Conservation (phyloP, 345 rosid species). For the Physaria fendleri region DNA sequence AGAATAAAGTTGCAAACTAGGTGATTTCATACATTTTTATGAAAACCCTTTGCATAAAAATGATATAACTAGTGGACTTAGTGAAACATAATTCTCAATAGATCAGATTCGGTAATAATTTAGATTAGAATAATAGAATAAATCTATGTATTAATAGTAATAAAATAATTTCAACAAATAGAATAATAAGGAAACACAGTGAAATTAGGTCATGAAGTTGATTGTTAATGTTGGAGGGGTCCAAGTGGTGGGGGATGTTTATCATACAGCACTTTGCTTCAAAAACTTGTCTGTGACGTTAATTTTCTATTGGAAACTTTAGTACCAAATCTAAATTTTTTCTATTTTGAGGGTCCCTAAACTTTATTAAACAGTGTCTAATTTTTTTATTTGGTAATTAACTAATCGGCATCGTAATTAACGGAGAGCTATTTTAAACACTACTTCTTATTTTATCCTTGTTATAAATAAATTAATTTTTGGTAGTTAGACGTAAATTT, state of each 20-base stretch:
- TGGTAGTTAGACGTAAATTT: conserved; percentile 12
- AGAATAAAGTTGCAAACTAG: too few species aligned
- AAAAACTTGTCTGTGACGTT: conserved; percentile 21
- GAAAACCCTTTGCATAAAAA: too few species aligned
- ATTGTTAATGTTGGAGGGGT: conserved; percentile 28
- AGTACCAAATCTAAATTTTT: background rate
- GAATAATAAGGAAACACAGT: conserved; percentile 20
- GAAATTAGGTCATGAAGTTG: conserved; percentile 35
- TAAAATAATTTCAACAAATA: background rate
- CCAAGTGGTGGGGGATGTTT: conserved; percentile 21
- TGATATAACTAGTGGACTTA: conserved; percentile 22
- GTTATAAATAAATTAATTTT: background rate
- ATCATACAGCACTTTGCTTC: conserved; percentile 24
- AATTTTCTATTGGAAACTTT: conserved; percentile 4
- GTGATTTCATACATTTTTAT: too few species aligned
- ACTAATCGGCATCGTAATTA: conserved; percentile 11
- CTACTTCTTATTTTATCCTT: background rate
- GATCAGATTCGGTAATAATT: conserved; percentile 13
- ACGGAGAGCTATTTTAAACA: background rate
- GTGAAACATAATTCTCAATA: conserved; percentile 18
- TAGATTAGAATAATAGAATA: conserved; percentile 12
- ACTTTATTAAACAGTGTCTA: background rate
- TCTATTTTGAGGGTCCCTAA: conserved; percentile 22
- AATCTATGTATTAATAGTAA: conserved; percentile 5
- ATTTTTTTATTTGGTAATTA: background rate